Evolutionary conservation across 192 early-diverging fungal genomes (phyloP).

Genomic region (Dimargaris cristalligena): DNA sequence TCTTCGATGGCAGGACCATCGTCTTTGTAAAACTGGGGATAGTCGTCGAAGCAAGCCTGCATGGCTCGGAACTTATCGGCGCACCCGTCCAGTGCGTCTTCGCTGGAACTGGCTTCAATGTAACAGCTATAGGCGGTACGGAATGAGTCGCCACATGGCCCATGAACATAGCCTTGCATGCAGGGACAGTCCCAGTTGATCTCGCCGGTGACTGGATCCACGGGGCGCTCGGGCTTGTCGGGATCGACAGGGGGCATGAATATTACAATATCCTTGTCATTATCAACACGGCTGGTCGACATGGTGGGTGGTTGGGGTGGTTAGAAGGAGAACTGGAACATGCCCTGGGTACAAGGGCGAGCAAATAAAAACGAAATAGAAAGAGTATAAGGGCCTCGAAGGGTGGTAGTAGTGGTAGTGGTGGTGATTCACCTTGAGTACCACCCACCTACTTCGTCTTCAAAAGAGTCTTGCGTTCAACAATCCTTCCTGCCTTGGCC

Average conservation of each 20-base stretch:
- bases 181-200: conserved; percentile 98
- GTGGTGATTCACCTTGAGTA: no score
- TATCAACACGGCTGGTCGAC: conserved; percentile 6
- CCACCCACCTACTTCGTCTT: no score
- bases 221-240: neutral
- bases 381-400: no score
- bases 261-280: conserved; percentile 4
- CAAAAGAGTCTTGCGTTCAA: no score
- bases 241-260: neutral
- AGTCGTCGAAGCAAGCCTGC: conserved; percentile 76
- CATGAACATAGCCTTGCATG: conserved; percentile 79
- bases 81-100: conserved; percentile 82
- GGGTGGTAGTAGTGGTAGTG: no score
- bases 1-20: conserved; percentile 33
- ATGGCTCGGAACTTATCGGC: conserved; percentile 81
- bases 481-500: no score
- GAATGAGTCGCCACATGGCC: conserved; percentile 91
- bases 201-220: conserved; percentile 31
- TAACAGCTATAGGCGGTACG: conserved; percentile 95
- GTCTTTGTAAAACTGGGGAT: conserved; percentile 79
- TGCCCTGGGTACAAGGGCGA: no score
- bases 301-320: neutral
- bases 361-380: no score
- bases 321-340: no score
- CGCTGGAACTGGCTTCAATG: conserved; percentile 80